Base-by-base conservation (phyloP, 192 early-diverging fungal genomes). In the Martensiomyces pterosporus region DNA sequence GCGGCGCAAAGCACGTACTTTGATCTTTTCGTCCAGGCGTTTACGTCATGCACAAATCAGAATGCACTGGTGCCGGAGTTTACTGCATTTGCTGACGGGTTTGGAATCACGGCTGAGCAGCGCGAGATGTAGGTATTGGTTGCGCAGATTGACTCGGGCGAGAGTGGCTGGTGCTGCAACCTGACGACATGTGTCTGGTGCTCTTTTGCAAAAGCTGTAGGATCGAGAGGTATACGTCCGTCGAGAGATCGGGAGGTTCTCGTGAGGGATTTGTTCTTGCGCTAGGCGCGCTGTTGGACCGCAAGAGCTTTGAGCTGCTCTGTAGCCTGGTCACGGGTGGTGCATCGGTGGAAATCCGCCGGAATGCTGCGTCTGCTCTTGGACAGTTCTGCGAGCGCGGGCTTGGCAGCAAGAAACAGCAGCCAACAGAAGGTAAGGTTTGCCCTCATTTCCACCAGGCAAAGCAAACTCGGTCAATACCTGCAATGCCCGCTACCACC, bases 211-310 rank as follows among this genome's bases (percentile, higher is more conserved):
- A n/a, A 9, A 21, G 18, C 25, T 43, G 12, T 64, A 60, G 69
- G 10, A 43, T 73, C 19, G 49, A 22, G 18, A 33, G 57, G n/a
- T 26, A 50, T 17, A 61, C 49, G 22, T 41, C 22, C 10, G 58
- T 50, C 9, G 62, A 59, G 22, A 47, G 39, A 27, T 64, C 69
- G 5, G 62, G 62, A 3, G 49, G 44, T 2, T 65, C 63, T 39
- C 45, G 63, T 22, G 57, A 73, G 34, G 51, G 58, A 25, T 73
- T 66, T 66, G 63, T 66, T 18, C 24, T 66, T 10, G 69, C 69
- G 9, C 22, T 73, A 43, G 58, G 69, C 9, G 69, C 58, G 3
- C 52, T 73, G 32, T 3, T 29, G 9, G 47, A 29, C 3, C 57
- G 32, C 9, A 24, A 36, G 7, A 53, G 52, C 12, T 44, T 53